These are phyloP conservation scores for Candida mattraensis DNA, from an alignment of 805 yeast genomes.

Conservation along the genomic window DNA sequence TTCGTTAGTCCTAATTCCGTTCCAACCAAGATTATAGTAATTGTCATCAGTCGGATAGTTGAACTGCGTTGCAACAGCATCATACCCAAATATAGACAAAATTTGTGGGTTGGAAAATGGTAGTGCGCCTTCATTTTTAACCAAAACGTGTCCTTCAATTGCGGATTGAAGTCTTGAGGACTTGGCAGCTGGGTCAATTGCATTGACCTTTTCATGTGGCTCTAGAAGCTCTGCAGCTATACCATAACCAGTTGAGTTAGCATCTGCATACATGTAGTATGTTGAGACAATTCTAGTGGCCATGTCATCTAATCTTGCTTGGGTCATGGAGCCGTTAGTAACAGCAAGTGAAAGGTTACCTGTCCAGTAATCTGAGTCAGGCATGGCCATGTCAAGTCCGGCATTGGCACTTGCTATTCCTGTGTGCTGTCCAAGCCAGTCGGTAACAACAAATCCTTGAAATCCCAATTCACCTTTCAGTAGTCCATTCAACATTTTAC, in stretches of 20 bases:
- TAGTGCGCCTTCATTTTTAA: constrained; percentile 53
- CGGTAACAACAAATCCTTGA: constrained; percentile 66
- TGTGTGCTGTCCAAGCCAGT: constrained; percentile 64
- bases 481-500: constrained; percentile 51
- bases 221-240: constrained; percentile 50
- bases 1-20: constrained; percentile 37
- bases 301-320: constrained; percentile 59
- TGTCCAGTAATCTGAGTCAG: constrained; percentile 50
- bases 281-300: constrained; percentile 59
- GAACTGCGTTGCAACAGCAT: constrained; percentile 9
- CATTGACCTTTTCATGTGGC: constrained; percentile 56
- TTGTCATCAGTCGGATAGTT: constrained; percentile 4
- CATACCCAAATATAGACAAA: constrained; percentile 26
- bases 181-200: constrained; percentile 47
- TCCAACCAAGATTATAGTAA: too few species aligned
- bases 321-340: constrained; percentile 54
- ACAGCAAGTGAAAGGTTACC: constrained; percentile 55
- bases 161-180: constrained; percentile 53
- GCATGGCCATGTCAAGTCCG: constrained; percentile 69
- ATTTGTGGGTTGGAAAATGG: constrained; percentile 57
- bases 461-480: constrained; percentile 63
- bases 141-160: constrained; percentile 53
- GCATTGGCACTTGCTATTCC: constrained; percentile 57
- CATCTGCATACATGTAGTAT: constrained; percentile 44
- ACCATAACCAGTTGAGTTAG: constrained; percentile 40